Percentiles rank a stretch among this genome's conserved stretches.
Evolutionary conservation across 2,329 filamentous ascomycete species (phyloP).

Genomic region (Pseudocercospora ulei): DNA sequence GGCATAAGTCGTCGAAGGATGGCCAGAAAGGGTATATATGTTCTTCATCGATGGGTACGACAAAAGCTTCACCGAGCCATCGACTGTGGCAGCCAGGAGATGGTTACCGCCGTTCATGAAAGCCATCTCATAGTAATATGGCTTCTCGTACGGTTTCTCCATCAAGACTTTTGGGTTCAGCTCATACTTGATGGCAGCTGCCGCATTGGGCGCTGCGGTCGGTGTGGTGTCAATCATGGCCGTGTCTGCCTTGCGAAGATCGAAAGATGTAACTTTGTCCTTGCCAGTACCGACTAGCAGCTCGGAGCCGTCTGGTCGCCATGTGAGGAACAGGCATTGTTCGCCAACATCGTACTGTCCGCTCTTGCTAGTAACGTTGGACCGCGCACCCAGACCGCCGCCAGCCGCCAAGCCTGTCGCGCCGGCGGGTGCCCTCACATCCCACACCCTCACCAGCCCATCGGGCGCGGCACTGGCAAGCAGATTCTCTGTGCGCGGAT

Average conservation of each 20-base stretch:
- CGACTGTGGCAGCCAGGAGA: conserved; percentile 60
- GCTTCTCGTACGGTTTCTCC: conserved; percentile 18
- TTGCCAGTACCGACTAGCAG: conserved; percentile 67
- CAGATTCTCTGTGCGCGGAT: conserved; percentile 66
- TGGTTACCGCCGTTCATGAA: conserved; percentile 66
- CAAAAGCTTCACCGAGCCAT: conserved; percentile 61
- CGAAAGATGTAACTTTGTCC: conserved; percentile 32
- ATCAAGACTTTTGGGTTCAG: conserved; percentile 6
- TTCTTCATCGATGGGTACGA: conserved; percentile 53
- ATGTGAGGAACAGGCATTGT: conserved; percentile 46
- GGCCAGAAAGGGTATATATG: conserved; percentile 55
- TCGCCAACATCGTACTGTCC: conserved; percentile 48
- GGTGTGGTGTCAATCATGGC: conserved; percentile 14
- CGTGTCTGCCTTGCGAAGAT: conserved; percentile 25
- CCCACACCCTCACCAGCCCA: conserved; percentile 69
- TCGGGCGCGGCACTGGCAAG: conserved; percentile 65
- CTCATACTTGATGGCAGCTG: conserved; percentile 12
- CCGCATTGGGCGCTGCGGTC: conserved; percentile 12
- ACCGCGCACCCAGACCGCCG: conserved; percentile 37
- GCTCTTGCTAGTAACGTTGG: conserved; percentile 37
- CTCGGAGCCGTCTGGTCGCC: conserved; percentile 61
- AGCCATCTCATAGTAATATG: conserved; percentile 59
- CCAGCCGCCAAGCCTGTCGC: conserved; percentile 24
- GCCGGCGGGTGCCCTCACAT: conserved; percentile 54
- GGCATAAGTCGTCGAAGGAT: conserved; percentile 62